Evolutionary conservation across 2,329 filamentous ascomycete species (phyloP).

Genomic region (Arthrocladium fulminans): DNA sequence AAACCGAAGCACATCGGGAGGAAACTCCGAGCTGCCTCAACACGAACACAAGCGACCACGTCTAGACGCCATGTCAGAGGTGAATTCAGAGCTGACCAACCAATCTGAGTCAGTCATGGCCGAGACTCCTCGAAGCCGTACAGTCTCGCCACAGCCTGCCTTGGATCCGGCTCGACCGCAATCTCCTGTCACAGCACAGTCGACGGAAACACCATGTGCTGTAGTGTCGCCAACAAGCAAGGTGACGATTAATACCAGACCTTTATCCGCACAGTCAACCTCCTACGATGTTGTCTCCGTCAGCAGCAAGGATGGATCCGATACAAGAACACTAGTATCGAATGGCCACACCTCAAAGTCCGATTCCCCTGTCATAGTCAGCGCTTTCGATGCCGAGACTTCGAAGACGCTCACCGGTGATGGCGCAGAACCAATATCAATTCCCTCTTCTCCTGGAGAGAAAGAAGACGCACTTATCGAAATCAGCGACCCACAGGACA

Average conservation of each 20-base stretch:
- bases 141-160: not conserved
- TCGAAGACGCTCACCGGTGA: conserved; percentile 15
- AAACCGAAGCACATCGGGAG: conserved; percentile 21
- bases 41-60: conserved; percentile 24
- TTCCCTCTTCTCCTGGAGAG: conserved; percentile 36
- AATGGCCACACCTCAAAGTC: conserved; percentile 12
- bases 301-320: not conserved
- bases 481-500: conserved; percentile 42
- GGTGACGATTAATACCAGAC: conserved; percentile 39
- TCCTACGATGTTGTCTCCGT: conserved; percentile 8
- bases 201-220: conserved; percentile 23
- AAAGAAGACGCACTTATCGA: conserved; percentile 33
- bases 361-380: conserved; percentile 15
- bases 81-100: not conserved
- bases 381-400: not conserved
- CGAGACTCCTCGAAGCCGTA: not conserved
- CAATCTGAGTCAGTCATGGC: conserved; percentile 10
- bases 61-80: conserved; percentile 4
- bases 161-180: not conserved
- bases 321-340: conserved; percentile 9
- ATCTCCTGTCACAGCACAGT: conserved; percentile 12
- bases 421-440: conserved; percentile 28
- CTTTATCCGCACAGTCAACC: conserved; percentile 20
- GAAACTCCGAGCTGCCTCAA: conserved; percentile 19
- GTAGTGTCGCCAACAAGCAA: conserved; percentile 33